Percentiles rank a stretch among this genome's conserved stretches.
Conservation (phyloP, 495 filamentous ascomycete genomes). For the Neurospora tetrasperma region DNA sequence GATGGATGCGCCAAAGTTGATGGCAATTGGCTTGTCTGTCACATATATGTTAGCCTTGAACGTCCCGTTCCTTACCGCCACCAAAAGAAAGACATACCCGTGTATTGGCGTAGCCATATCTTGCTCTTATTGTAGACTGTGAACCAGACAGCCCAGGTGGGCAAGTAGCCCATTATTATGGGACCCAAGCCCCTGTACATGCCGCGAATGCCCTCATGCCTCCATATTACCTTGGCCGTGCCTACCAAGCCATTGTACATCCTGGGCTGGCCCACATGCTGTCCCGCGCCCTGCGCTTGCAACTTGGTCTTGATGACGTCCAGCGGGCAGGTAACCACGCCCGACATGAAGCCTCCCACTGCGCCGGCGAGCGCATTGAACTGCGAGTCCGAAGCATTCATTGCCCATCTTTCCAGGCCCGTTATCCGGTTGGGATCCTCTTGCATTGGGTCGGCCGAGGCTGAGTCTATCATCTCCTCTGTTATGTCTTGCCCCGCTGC, state of each 20-base stretch:
- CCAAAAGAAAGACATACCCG: background rate
- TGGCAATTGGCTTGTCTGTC: conserved; percentile 30
- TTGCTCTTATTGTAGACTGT: conserved; percentile 88
- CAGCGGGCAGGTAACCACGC: conserved; percentile 89
- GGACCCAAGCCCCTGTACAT: conserved; percentile 91
- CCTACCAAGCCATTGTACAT: conserved; percentile 80
- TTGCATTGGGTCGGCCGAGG: conserved; percentile 17
- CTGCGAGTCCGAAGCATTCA: conserved; percentile 36
- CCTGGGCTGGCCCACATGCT: conserved; percentile 37
- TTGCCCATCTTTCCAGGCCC: conserved; percentile 46
- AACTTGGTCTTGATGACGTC: conserved; percentile 99
- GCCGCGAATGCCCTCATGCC: conserved; percentile 76
- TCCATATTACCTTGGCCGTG: conserved; percentile 74
- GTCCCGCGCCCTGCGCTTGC: conserved; percentile 80
- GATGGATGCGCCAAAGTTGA: conserved; percentile 67
- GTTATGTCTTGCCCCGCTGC: background rate
- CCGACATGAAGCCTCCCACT: conserved; percentile 78
- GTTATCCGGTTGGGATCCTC: conserved; percentile 34
- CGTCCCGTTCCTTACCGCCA: background rate
- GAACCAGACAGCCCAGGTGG: conserved; percentile 97
- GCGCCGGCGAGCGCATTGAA: conserved; percentile 69
- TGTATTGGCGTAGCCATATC: conserved; percentile 51
- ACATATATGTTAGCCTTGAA: conserved; percentile 6
- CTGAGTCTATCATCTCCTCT: background rate
- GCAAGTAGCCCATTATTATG: conserved; percentile 88